These are phyloP conservation scores for Teratosphaeriaceae sp. DNA, from an alignment of 2,329 filamentous ascomycete species.

Conservation along the genomic window DNA sequence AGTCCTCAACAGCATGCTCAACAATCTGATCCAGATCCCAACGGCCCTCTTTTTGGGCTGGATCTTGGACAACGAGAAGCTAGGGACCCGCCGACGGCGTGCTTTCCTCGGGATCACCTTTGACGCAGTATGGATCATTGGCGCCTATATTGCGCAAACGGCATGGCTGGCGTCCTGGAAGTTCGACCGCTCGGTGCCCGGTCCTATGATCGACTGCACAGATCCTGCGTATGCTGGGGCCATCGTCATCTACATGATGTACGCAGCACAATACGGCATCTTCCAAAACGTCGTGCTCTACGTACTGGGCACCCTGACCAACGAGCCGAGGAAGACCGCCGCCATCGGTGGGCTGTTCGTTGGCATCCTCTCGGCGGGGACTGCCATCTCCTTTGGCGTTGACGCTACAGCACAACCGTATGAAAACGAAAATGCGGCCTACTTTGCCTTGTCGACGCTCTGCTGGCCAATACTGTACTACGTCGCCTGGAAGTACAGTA, in stretches of 20 bases:
- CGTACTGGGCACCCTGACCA: conserved; percentile 5
- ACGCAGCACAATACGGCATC: conserved; percentile 7
- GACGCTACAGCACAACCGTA: conserved; percentile 1
- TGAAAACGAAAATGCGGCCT: conserved; percentile 3
- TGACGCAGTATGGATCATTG: conserved; percentile 6
- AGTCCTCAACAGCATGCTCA: conserved; percentile 12
- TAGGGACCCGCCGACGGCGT: conserved; percentile 5
- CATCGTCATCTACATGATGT: conserved; percentile 11
- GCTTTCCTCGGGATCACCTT: conserved; percentile 8
- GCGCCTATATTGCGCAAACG: conserved; percentile 6
- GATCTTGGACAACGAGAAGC: conserved; percentile 11
- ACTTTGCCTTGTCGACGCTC: conserved; percentile 1
- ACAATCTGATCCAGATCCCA: conserved; percentile 13
- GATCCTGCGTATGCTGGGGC: conserved; percentile 9
- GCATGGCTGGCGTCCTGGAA: conserved; percentile 9
- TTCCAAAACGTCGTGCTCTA: conserved; percentile 6
- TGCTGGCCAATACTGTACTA: conserved; percentile 4
- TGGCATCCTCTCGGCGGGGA: background rate
- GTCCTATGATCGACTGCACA: conserved; percentile 11
- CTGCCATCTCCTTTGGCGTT: conserved; percentile 3
- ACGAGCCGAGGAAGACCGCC: conserved; percentile 6
- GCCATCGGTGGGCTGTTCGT: conserved; percentile 5
- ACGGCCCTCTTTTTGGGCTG: conserved; percentile 7
- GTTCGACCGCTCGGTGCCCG: conserved; percentile 8
- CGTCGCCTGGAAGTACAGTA: conserved; percentile 1